Evolutionary conservation across 352 stramenopile genomes (phyloP).

Genomic region (Thalassiosira exigua): DNA sequence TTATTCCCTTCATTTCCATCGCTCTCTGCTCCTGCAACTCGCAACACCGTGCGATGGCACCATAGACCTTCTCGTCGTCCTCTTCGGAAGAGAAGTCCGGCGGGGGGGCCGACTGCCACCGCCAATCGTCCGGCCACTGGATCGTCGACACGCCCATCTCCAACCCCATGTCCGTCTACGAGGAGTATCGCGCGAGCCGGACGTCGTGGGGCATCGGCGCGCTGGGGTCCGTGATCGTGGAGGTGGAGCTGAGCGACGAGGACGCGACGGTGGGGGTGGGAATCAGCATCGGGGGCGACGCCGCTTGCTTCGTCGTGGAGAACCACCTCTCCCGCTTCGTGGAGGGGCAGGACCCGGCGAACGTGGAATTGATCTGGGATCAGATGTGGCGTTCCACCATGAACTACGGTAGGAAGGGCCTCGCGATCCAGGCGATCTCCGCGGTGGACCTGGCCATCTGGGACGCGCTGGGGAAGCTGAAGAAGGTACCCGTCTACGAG

Average conservation of each 20-base stretch:
- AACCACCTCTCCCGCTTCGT: conserved; percentile 69
- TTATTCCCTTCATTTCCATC: no score
- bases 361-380: conserved; percentile 80
- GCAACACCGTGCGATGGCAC: no score
- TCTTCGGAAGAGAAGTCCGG: conserved; percentile 53
- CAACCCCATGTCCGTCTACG: conserved; percentile 70
- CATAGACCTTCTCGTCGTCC: no score
- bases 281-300: conserved; percentile 71
- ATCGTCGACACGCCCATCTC: conserved; percentile 72
- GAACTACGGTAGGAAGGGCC: conserved; percentile 73
- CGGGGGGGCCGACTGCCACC: conserved; percentile 68
- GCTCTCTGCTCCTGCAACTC: no score
- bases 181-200: conserved; percentile 57
- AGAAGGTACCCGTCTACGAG: conserved; percentile 66
- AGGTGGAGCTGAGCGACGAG: conserved; percentile 65
- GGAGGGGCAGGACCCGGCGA: conserved; percentile 63
- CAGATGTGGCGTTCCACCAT: conserved; percentile 71
- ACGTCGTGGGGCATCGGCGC: conserved; percentile 74
- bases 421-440: conserved; percentile 66
- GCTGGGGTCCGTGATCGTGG: conserved; percentile 68
- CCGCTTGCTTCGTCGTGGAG: conserved; percentile 71
- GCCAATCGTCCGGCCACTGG: conserved; percentile 68
- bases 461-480: conserved; percentile 69
- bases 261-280: conserved; percentile 53
- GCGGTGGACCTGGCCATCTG: conserved; percentile 75